phyloP scores from a whole-genome alignment of 345 rosid species.

The Rhodamnia argentea region DNA sequence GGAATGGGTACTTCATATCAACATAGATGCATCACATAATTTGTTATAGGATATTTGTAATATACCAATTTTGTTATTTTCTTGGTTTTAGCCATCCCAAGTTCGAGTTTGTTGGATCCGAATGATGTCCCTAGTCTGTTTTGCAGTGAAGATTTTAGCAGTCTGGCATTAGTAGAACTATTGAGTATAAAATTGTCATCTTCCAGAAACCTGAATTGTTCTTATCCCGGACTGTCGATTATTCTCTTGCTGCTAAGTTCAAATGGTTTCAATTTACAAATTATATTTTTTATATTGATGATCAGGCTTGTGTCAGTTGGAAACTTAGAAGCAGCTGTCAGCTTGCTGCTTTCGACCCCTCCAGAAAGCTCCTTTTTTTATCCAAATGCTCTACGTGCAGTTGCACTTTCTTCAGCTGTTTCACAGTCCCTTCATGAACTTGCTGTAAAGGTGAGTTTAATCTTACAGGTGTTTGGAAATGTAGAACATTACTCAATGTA shows the following conservation, averaged over 20 bases:
- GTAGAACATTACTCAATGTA: background rate
- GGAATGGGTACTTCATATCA: background rate
- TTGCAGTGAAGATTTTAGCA: background rate
- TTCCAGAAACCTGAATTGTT: background rate
- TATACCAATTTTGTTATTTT: background rate
- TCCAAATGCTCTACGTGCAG: constrained; percentile 91
- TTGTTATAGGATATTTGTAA: background rate
- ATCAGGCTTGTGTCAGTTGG: constrained; percentile 86
- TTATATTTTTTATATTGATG: background rate
- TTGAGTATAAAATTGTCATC: background rate
- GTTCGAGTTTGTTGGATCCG: background rate
- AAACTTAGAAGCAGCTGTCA: constrained; percentile 94
- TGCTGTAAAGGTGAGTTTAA: constrained; percentile 68
- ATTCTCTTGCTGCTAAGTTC: background rate
- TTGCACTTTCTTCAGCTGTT: constrained; percentile 95
- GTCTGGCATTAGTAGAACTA: background rate
- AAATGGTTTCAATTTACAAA: background rate
- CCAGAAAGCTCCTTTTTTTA: constrained; percentile 91
- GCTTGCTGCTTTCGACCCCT: constrained; percentile 79
- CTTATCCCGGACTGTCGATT: background rate
- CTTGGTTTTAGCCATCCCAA: background rate
- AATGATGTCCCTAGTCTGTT: background rate
- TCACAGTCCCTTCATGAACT: constrained; percentile 93
- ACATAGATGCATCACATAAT: background rate
- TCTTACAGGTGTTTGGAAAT: background rate